Conservation (phyloP, 305 asterid genomes). For the Stenogyne calaminthoides region DNA sequence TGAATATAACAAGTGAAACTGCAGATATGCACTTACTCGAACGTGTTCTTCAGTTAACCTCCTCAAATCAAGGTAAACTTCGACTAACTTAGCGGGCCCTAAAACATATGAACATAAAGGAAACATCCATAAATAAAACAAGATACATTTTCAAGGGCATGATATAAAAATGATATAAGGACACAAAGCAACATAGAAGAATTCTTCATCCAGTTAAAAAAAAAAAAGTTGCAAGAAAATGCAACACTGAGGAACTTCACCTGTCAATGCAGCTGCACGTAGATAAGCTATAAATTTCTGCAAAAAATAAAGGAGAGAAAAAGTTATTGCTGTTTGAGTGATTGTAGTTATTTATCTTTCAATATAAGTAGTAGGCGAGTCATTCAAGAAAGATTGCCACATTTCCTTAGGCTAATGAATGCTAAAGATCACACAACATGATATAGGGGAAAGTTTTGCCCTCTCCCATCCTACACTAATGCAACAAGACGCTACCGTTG, state of each 20-base stretch:
- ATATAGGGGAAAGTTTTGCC: neutral
- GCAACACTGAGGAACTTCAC: conserved; percentile 33
- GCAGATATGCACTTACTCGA: conserved; percentile 45
- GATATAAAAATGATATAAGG: conserved; percentile 10
- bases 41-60: conserved; percentile 76
- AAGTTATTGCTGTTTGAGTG: neutral
- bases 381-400: conserved; percentile 1
- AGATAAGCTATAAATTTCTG: conserved; percentile 65
- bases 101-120: conserved; percentile 30
- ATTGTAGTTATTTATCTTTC: neutral
- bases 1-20: conserved; percentile 16
- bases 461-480: neutral
- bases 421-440: conserved; percentile 11
- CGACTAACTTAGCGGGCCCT: conserved; percentile 80
- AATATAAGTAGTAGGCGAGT: neutral
- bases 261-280: conserved; percentile 62
- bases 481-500: neutral
- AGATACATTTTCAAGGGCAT: neutral
- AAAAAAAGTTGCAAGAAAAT: neutral
- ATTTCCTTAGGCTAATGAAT: neutral
- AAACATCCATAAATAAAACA: conserved; percentile 14
- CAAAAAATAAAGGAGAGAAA: conserved; percentile 25
- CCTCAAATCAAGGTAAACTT: conserved; percentile 72
- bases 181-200: neutral
- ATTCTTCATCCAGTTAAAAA: conserved; percentile 12